Evolutionary conservation across 495 filamentous ascomycete genomes (phyloP).

Genomic region (Paragyromitra xinjiangensis): DNA sequence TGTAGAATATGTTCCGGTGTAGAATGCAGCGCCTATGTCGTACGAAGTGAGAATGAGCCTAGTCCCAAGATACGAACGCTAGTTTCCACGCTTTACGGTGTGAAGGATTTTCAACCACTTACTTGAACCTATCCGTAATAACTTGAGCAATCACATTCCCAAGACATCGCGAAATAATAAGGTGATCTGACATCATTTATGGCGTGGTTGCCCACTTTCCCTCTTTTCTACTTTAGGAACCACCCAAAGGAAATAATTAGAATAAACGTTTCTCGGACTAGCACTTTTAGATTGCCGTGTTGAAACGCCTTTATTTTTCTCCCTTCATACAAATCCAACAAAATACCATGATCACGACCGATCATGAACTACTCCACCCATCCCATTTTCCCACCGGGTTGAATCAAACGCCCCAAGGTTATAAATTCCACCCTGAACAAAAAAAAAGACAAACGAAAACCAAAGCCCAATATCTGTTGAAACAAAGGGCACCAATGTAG

Average conservation of each 20-base stretch:
- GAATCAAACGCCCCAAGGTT: constrained; percentile 34
- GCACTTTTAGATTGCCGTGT: background rate
- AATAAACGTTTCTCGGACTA: background rate
- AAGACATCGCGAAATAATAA: background rate
- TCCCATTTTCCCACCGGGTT: constrained; percentile 31
- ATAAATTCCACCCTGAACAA: constrained; percentile 21
- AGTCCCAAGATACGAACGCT: background rate
- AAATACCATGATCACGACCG: background rate
- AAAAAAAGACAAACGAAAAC: constrained; percentile 15
- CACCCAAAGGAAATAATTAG: background rate
- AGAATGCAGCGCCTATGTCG: no score
- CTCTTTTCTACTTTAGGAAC: background rate
- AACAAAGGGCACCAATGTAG: constrained; percentile 24
- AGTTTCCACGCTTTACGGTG: background rate
- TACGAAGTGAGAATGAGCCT: no score
- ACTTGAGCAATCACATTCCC: background rate
- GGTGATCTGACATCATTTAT: background rate
- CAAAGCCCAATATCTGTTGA: constrained; percentile 32
- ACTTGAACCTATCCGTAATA: background rate
- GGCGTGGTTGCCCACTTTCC: background rate
- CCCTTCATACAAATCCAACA: background rate
- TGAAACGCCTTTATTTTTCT: constrained; percentile 26
- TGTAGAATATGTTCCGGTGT: no score
- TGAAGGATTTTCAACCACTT: background rate
- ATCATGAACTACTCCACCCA: constrained; percentile 2